Conservation (phyloP, 2,329 filamentous ascomycete species). For the Botrytis pseudocinerea region DNA sequence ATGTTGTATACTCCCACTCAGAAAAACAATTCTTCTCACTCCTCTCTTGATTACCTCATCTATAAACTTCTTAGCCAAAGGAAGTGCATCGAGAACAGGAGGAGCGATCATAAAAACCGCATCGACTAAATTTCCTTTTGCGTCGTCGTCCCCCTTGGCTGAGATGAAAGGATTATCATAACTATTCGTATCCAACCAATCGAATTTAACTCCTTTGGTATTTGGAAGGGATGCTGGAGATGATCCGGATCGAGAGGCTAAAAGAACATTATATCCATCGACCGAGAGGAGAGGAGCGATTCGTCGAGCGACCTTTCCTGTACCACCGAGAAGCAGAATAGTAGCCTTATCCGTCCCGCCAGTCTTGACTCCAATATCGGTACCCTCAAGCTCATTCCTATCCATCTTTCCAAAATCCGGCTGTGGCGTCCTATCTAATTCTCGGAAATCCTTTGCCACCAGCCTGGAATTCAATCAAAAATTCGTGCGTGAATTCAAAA, state of each 20-base stretch:
- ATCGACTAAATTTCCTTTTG: slow-evolving; percentile 32
- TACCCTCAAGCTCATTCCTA: background rate
- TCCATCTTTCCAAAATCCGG: background rate
- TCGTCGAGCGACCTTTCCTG: slow-evolving; percentile 48
- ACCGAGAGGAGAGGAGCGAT: slow-evolving; percentile 43
- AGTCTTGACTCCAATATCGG: background rate
- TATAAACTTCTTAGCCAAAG: slow-evolving; percentile 46
- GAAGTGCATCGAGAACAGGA: slow-evolving; percentile 39
- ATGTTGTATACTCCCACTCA: slow-evolving; percentile 44
- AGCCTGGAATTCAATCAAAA: background rate
- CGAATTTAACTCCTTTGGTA: slow-evolving; percentile 43
- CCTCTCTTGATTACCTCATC: slow-evolving; percentile 44
- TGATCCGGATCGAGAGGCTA: slow-evolving; percentile 45
- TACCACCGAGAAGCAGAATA: slow-evolving; percentile 45
- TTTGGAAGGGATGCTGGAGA: slow-evolving; percentile 25
- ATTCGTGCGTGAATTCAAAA: background rate
- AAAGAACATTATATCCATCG: slow-evolving; percentile 39
- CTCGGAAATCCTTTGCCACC: background rate
- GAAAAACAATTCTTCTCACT: slow-evolving; percentile 48
- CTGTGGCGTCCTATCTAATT: background rate
- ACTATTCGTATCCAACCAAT: slow-evolving; percentile 48
- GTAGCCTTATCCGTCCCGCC: background rate
- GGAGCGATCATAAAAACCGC: slow-evolving; percentile 48
- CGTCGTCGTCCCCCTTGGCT: background rate
- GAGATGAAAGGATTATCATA: slow-evolving; percentile 42